A percentile compares a stretch with the other conserved stretches of the same genome.
Conservation (phyloP, 257 asterid genomes). For the Misopates orontium region DNA sequence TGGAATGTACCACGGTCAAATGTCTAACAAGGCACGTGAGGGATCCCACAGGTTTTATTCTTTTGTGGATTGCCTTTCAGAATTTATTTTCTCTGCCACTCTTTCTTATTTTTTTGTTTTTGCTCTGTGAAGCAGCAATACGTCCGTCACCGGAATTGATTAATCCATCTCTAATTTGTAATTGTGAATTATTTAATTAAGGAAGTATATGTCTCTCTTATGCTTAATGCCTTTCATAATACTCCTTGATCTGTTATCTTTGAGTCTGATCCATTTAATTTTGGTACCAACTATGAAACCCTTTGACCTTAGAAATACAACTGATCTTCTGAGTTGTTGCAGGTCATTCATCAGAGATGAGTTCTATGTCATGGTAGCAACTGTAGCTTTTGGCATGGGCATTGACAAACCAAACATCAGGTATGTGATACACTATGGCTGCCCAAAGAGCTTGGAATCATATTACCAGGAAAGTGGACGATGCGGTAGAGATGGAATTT, state of each 20-base stretch:
- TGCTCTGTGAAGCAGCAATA: neutral
- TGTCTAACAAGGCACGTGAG: slow-evolving; percentile 83
- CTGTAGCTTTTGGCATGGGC: slow-evolving; percentile 99
- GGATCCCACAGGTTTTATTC: slow-evolving; percentile 70
- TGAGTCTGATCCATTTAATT: slow-evolving; percentile 9
- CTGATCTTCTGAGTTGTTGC: slow-evolving; percentile 35
- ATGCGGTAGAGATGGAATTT: slow-evolving; percentile 92
- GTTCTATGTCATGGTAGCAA: slow-evolving; percentile 89
- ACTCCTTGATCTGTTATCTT: slow-evolving; percentile 9
- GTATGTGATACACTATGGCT: slow-evolving; percentile 88
- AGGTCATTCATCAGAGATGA: slow-evolving; percentile 95
- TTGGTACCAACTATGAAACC: slow-evolving; percentile 2
- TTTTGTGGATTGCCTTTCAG: slow-evolving; percentile 10
- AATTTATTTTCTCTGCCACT: neutral
- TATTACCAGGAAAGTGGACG: slow-evolving; percentile 99
- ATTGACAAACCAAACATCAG: slow-evolving; percentile 93
- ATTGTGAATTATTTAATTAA: slow-evolving; percentile 15
- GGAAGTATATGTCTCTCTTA: slow-evolving; percentile 1
- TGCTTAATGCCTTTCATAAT: slow-evolving; percentile 4
- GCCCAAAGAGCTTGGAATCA: slow-evolving; percentile 98
- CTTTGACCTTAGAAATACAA: slow-evolving; percentile 4
- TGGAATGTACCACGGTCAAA: slow-evolving; percentile 90
- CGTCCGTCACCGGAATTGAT: slow-evolving; percentile 13
- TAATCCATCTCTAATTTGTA: neutral
- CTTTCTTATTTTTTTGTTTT: slow-evolving; percentile 4